These are phyloP conservation scores for Tricholoma sp. DNA, from an alignment of 768 basidiomycete genomes.

Conservation along the genomic window DNA sequence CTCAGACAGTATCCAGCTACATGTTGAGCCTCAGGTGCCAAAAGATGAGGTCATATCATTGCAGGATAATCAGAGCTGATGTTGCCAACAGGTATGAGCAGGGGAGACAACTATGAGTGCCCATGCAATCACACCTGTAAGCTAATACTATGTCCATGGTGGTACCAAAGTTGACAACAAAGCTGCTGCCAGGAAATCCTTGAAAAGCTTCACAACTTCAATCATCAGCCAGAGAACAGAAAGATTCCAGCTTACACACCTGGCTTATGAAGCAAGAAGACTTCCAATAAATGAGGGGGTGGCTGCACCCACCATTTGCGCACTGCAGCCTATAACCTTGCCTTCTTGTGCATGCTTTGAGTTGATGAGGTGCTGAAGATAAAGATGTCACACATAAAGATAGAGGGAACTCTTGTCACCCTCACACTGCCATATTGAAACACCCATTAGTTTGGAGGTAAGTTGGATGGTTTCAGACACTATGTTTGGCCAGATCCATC, in stretches of 20 bases:
- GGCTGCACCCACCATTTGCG: constrained; percentile 19
- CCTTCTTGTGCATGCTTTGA: constrained; percentile 27
- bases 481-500: not conserved
- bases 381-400: constrained; percentile 15
- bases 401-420: constrained; percentile 8
- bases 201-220: constrained; percentile 11
- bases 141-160: too few species aligned
- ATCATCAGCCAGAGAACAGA: constrained; percentile 15
- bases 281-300: constrained; percentile 24
- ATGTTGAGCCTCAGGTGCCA: too few species aligned
- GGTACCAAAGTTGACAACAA: too few species aligned
- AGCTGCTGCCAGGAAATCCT: too few species aligned
- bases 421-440: constrained; percentile 24
- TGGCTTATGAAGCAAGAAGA: constrained; percentile 3
- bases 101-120: too few species aligned
- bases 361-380: constrained; percentile 31
- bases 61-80: too few species aligned
- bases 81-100: too few species aligned
- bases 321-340: constrained; percentile 25
- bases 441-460: constrained; percentile 25
- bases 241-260: constrained; percentile 13
- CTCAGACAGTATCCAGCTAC: too few species aligned
- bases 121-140: too few species aligned
- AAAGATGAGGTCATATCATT: too few species aligned
- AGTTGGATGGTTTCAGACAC: not conserved